Conservation (phyloP, 2,329 filamentous ascomycete species). For the Trichophyton equinum region DNA sequence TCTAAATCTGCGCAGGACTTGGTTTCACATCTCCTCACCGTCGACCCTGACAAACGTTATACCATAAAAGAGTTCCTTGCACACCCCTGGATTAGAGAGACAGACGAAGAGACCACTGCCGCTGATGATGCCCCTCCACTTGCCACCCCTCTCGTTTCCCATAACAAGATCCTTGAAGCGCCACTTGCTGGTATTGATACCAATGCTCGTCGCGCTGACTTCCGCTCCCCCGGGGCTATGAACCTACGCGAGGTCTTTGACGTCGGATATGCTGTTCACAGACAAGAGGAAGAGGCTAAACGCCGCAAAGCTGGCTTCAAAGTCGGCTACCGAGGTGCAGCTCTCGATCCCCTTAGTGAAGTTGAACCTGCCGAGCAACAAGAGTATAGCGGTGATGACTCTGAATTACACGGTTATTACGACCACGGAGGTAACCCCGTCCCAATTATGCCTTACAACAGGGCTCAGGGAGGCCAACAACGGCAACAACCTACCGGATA, state of each 20-base stretch:
- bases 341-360: slow-evolving; percentile 53
- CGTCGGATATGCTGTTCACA: slow-evolving; percentile 92
- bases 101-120: slow-evolving; percentile 53
- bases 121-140: slow-evolving; percentile 58
- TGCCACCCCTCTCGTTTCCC: slow-evolving; percentile 49
- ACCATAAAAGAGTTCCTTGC: slow-evolving; percentile 83
- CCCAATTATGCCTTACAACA: slow-evolving; percentile 33
- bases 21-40: slow-evolving; percentile 82
- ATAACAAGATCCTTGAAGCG: slow-evolving; percentile 48
- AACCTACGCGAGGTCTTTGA: slow-evolving; percentile 96
- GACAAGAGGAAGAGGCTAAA: slow-evolving; percentile 92
- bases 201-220: slow-evolving; percentile 57
- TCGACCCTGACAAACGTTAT: slow-evolving; percentile 89
- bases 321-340: slow-evolving; percentile 54
- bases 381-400: slow-evolving; percentile 52
- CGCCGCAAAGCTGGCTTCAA: slow-evolving; percentile 64
- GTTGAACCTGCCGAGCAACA: slow-evolving; percentile 42
- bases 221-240: slow-evolving; percentile 86
- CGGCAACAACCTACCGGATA: slow-evolving; percentile 49
- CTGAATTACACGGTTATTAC: slow-evolving; percentile 27
- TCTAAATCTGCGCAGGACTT: slow-evolving; percentile 89
- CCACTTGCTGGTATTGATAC: slow-evolving; percentile 36
- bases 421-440: slow-evolving; percentile 25
- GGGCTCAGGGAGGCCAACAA: background rate
- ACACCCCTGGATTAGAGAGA: slow-evolving; percentile 84